phyloP scores from a whole-genome alignment of 495 filamentous ascomycete genomes.

The Delitschia confertaspora region DNA sequence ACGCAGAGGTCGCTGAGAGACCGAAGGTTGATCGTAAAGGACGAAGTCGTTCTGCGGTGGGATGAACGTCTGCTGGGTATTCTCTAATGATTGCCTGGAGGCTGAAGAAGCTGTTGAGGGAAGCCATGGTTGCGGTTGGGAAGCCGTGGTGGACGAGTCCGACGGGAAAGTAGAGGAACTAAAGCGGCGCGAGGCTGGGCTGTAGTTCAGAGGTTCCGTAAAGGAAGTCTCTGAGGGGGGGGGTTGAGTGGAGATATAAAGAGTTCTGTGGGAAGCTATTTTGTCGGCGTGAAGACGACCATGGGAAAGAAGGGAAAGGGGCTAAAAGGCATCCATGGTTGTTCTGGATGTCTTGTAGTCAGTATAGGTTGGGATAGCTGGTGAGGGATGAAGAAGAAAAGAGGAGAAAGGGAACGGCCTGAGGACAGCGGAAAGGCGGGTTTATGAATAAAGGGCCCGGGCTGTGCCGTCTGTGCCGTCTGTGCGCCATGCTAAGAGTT shows the following conservation, averaged over 20 bases:
- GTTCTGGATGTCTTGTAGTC: slow-evolving; percentile 33
- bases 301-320: slow-evolving; percentile 39
- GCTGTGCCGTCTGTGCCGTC: too few relatives aligned
- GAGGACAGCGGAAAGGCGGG: too few relatives aligned
- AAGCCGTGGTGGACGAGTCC: slow-evolving; percentile 62
- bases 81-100: slow-evolving; percentile 35
- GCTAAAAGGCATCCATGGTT: slow-evolving; percentile 50
- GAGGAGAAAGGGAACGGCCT: too few relatives aligned
- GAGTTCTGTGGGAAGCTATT: slow-evolving; percentile 39
- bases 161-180: slow-evolving; percentile 51
- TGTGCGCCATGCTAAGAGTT: too few relatives aligned
- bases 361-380: too few relatives aligned
- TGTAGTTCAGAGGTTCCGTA: slow-evolving; percentile 52
- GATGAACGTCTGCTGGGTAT: slow-evolving; percentile 37
- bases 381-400: too few relatives aligned
- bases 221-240: slow-evolving; percentile 33
- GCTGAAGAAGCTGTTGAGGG: slow-evolving; percentile 45
- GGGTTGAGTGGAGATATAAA: slow-evolving; percentile 35
- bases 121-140: slow-evolving; percentile 53
- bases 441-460: too few relatives aligned
- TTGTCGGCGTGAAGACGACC: slow-evolving; percentile 39
- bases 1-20: slow-evolving; percentile 27
- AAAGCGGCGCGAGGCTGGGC: slow-evolving; percentile 46
- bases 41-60: slow-evolving; percentile 37
- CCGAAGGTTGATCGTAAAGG: slow-evolving; percentile 33